Base-by-base conservation (phyloP, 768 basidiomycete species). In the Boletus fagicola region DNA sequence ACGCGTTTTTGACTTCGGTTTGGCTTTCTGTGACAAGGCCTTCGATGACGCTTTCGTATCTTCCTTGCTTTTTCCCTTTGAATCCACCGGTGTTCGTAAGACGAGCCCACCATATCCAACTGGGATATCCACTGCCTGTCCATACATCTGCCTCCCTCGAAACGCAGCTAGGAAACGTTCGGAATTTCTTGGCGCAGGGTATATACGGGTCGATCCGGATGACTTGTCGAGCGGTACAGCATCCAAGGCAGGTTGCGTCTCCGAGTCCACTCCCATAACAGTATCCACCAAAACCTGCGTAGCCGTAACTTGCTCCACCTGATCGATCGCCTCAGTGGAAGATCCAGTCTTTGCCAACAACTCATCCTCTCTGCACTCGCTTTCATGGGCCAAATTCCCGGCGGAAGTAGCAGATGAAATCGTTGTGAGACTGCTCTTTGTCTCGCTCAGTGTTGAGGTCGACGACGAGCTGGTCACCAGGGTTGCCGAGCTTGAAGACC, bases 81-180 rank as follows among this genome's bases (percentile, higher is more conserved):
- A 48, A 35, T 54, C 58, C 13, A 49, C 46, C 4, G 63, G 59
- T 8, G 73, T 66, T 31, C 73, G 75, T 7, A 94, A 71, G 2
- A 92, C 78, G 12, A 92, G 62, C 7, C 92, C 92, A 0, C 74
- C 64, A 65, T 90, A 93, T 0, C 90, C 90, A 7, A 72, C 64
- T 2, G 90, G 91, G 0, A 92, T 61, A 20, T 75, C 72, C 2
- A 90, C 76, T 16, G 77, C 75, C 20, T 87, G 70, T 1, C 92
- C 90, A 44, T 88, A 86, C 40, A 94, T 77, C 13, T 76, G 78
- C n/a, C 92, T 76, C 12, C 92, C 92, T 3, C 92, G 79, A 71
- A 93, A 94, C 0, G 88, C 74, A 12, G 91, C 85, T 0, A 80
- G 65, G 45, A 83, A 44, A 79, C 64, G 60, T 35, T 43, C 31